phyloP scores from a whole-genome alignment of 768 basidiomycete genomes.

The Podaxis sp. region DNA sequence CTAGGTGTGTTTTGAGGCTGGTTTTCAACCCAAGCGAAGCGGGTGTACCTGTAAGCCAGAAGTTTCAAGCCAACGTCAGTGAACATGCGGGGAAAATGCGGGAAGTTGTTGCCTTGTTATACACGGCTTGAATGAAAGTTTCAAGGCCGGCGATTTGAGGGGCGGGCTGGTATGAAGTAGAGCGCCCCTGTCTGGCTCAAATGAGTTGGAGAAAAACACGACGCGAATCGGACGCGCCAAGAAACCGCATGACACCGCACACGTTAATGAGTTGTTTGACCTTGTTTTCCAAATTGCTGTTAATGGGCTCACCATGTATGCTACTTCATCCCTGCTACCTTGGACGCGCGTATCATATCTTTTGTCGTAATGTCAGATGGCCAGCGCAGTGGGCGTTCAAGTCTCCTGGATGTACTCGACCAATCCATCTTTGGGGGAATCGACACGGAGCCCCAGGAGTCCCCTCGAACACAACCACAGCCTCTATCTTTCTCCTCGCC shows the following conservation, averaged over 20 bases:
- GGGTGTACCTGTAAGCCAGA: no score
- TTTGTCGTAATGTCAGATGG: neutral
- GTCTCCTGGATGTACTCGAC: slow-evolving; percentile 11
- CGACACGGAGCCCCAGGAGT: neutral
- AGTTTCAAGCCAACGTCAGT: no score
- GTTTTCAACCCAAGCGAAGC: no score
- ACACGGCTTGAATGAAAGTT: no score
- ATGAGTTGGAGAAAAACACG: neutral
- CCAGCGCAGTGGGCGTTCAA: neutral
- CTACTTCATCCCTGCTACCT: neutral
- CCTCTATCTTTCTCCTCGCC: neutral
- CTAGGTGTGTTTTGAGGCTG: neutral
- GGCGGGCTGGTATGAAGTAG: no score
- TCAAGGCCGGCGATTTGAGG: neutral
- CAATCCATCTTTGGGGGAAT: neutral
- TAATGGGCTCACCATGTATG: neutral
- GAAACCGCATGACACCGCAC: neutral
- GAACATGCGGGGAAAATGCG: no score
- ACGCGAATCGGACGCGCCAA: neutral
- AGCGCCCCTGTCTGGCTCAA: neutral
- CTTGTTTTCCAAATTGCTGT: neutral
- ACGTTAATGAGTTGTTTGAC: slow-evolving; percentile 11
- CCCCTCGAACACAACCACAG: neutral
- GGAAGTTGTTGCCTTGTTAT: no score
- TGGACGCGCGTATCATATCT: neutral